phyloP scores from a whole-genome alignment of 805 yeast species.

The Wickerhamiella slavikovae region DNA sequence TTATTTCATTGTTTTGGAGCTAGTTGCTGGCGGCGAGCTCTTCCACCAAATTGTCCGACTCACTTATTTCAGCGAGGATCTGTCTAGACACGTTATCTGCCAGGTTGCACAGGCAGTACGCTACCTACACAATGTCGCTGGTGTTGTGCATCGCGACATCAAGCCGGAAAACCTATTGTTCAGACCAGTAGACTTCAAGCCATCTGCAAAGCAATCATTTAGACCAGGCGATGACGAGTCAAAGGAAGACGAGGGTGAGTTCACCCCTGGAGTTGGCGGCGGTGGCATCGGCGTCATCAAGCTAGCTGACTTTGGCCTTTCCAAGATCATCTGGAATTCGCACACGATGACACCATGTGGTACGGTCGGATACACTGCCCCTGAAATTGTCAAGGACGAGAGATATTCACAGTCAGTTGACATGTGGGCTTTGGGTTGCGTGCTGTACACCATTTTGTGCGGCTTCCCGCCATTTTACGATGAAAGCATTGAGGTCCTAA shows the following conservation, averaged over 20 bases:
- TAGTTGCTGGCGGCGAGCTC: conserved; percentile 59
- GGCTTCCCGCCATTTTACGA: conserved; percentile 97
- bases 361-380: conserved; percentile 96
- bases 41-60: conserved; percentile 61
- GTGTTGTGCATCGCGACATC: conserved; percentile 61
- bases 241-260: conserved; percentile 74
- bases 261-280: conserved; percentile 63
- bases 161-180: conserved; percentile 64
- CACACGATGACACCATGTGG: conserved; percentile 97
- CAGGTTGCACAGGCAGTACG: conserved; percentile 55
- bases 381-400: conserved; percentile 90
- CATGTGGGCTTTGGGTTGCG: conserved; percentile 98
- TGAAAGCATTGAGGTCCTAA: conserved; percentile 50
- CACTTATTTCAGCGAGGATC: conserved; percentile 55
- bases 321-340: conserved; percentile 72
- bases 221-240: conserved; percentile 23
- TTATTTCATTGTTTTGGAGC: conserved; percentile 48
- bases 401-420: conserved; percentile 85
- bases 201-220: conserved; percentile 16
- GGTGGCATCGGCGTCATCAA: conserved; percentile 83
- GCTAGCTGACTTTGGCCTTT: conserved; percentile 87
- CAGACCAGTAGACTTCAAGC: conserved; percentile 29
- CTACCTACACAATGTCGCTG: conserved; percentile 49
- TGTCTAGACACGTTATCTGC: conserved; percentile 48
- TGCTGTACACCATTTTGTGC: conserved; percentile 75